Conservation (phyloP, 2,329 filamentous ascomycete genomes). For the Teratosphaeria destructans region DNA sequence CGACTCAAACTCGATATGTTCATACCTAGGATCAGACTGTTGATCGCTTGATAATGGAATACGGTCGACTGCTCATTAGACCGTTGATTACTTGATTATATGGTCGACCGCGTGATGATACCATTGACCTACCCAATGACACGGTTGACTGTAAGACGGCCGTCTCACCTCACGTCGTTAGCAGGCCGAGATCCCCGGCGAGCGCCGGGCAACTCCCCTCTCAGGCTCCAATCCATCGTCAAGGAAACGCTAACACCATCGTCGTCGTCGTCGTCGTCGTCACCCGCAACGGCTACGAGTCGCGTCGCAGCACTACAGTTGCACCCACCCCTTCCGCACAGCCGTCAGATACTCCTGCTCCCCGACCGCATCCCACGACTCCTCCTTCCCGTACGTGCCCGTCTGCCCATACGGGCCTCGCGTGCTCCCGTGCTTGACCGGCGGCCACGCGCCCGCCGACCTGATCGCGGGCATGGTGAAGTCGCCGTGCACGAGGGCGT, state of each 20-base stretch:
- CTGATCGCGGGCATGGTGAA: constrained; percentile 35
- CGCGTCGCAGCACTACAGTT: constrained; percentile 10
- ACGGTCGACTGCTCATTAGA: no score
- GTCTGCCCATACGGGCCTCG: constrained; percentile 42
- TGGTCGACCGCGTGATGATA: no score
- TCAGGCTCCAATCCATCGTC: no score
- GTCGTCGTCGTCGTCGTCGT: background rate
- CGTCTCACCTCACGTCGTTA: no score
- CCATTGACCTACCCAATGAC: no score
- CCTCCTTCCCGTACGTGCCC: constrained; percentile 40
- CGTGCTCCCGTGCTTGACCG: constrained; percentile 26
- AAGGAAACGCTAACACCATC: background rate
- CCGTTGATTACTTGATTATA: no score
- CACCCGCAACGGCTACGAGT: background rate
- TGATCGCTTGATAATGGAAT: no score
- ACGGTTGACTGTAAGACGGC: no score
- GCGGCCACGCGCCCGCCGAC: constrained; percentile 32
- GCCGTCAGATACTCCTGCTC: constrained; percentile 25
- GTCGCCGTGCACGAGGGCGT: constrained; percentile 38
- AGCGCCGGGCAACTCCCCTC: no score
- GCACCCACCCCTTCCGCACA: constrained; percentile 24
- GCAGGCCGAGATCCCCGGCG: no score
- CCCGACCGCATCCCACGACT: constrained; percentile 28
- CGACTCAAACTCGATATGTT: background rate
- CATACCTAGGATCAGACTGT: background rate